Evolutionary conservation across 768 basidiomycete genomes (phyloP), one percentile per base, ranked within the genome.

Genomic region (Mycena olivaceomarginata): DNA sequence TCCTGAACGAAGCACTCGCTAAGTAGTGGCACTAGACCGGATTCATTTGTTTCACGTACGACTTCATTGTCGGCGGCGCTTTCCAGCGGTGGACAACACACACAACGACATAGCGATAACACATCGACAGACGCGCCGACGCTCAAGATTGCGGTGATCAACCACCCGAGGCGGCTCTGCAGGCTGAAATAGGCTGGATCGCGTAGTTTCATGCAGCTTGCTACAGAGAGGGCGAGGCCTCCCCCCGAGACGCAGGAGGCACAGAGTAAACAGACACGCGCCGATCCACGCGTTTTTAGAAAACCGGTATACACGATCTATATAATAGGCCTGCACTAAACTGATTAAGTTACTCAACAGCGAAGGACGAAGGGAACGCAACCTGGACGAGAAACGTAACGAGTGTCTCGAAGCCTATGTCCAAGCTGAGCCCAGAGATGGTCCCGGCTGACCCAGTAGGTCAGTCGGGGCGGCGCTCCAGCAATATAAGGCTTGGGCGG

Each of bases 341-440:
- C 20, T n/a, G 8, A 53, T 20, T 18, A n/a, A n/a, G 6, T 20
- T 53, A n/a, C 5, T 8, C 16, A n/a, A 22, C 20, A 53, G 41
- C 31, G 31, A 51, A 20, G 45, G 4, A 60, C 25, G 25, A 39
- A 51, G 16, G 39, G 37, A 31, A 31, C 75, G 16, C 2, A 82
- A 82, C 83, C 75, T 86, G 84, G 10, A 83, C 82, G n/a, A 81
- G 76, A 15, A 83, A 69, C 6, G 85, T 85, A 15, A 86, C 82
- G 1, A 78, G 66, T 2, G 82, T 84, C 57, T 85, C 85, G 31
- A 85, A 74, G 15, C 84, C 69, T 9, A 74, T 68, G 15, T 39
- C 73, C 6, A 68, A 22, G 20, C 73, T 56, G 2, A 74, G 46
- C 22, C 68, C 70, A 7, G 9, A 31, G 22, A 63, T 46, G 12